Percentiles rank a stretch among this genome's conserved stretches.
phyloP scores from a whole-genome alignment of 495 filamentous ascomycete species.

The Annulohypoxylon bovei region DNA sequence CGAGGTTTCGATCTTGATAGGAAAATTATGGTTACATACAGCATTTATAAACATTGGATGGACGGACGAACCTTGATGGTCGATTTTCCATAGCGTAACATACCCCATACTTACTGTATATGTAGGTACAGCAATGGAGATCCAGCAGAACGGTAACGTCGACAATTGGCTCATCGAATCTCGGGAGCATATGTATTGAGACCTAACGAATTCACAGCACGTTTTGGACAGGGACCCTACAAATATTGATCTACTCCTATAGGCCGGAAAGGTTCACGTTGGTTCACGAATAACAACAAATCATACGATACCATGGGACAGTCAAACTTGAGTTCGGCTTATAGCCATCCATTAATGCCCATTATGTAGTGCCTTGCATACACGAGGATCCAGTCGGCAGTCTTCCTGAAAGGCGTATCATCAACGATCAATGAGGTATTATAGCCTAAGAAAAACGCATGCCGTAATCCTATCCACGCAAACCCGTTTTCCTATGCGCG shows the following conservation, averaged over 20 bases:
- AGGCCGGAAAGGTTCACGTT: neutral
- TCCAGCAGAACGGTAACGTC: slow-evolving; percentile 5
- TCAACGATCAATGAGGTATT: neutral
- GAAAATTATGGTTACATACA: neutral
- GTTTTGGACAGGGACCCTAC: neutral
- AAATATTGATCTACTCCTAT: neutral
- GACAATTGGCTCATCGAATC: slow-evolving; percentile 13
- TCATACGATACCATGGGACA: neutral
- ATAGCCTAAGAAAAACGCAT: neutral
- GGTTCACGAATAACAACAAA: neutral
- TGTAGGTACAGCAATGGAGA: neutral
- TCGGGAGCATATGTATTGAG: slow-evolving; percentile 5
- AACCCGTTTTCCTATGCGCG: neutral
- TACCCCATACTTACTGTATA: neutral
- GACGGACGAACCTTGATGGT: neutral
- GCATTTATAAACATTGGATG: neutral
- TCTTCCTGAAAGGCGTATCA: neutral
- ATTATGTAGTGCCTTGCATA: neutral
- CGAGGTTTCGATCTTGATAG: neutral
- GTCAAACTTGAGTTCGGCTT: neutral
- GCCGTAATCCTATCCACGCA: neutral
- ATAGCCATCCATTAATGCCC: neutral
- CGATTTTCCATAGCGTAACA: neutral
- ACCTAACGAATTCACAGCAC: slow-evolving; percentile 4
- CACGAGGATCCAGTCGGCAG: neutral